Evolutionary conservation across 2,329 filamentous ascomycete genomes (phyloP), one percentile per base, ranked within the genome.

Genomic region (Fusarium oligoseptatum): DNA sequence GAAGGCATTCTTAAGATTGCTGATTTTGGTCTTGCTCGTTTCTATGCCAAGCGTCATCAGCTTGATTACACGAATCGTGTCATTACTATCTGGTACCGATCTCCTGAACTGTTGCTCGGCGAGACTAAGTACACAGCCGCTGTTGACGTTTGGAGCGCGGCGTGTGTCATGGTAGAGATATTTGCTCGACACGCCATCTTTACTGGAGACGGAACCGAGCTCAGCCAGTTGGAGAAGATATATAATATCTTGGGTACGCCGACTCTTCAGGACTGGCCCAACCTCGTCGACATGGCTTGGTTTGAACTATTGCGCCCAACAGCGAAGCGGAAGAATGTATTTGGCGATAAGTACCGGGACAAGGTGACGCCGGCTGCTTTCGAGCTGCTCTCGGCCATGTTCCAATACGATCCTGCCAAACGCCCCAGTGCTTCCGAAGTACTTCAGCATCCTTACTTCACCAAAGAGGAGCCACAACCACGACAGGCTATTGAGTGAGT

Each of bases 61-160:
- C 89, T 97, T 56, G 96, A 99, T 82, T 99, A 99, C 82, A 99
- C 97, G 2, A 99, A 99, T 81, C 93, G 97, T 39, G 97, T 99
- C 77, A 98, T 99, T 81, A 99, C 97, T 3, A 98, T 99, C 75
- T 99, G 97, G 97, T 98, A 80, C 56, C 77, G 78, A 15, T 80
- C 95, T 0, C 95, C 95, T 0, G 95, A 98, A 81, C 88, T 98
- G n/a, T 86, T 98, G 0, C 88, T 98, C 1, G 95, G 95, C 8
- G 95, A 97, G 82, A 98, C 95, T 6, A 91, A 94, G 77, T 98
- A 98, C 80, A 95, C 94, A 6, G 94, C 94, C 0, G 94, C 94
- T 3, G 95, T 97, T 15, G 95, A 98, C 80, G 93, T 99, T 39
- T 99, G 97, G 97, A 98, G 95, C 80, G 97, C 97, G 2, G 97